These are phyloP conservation scores for Fragilariopsis cylindrus DNA, from an alignment of 108 stramenopile genomes.

Conservation along the genomic window DNA sequence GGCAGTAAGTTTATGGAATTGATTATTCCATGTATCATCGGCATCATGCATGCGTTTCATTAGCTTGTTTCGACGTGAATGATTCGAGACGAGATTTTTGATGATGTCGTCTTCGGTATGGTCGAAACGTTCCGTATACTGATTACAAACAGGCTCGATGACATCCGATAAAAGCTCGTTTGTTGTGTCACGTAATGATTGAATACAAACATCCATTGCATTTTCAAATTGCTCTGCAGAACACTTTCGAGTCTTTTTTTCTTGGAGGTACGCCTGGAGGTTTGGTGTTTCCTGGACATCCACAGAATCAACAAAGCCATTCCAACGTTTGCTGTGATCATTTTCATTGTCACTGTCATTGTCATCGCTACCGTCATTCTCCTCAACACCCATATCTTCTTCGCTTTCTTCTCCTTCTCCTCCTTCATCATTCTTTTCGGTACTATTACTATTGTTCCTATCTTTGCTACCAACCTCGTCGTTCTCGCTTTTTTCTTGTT, in stretches of 20 bases:
- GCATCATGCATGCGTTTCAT: background rate
- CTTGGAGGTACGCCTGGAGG: background rate
- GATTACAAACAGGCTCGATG: slow-evolving; percentile 3
- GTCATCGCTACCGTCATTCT: background rate
- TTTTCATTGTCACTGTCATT: background rate
- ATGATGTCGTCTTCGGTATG: slow-evolving; percentile 8
- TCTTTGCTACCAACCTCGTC: too few species aligned
- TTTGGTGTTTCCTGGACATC: background rate
- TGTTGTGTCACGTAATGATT: slow-evolving; percentile 1
- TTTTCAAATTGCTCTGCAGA: background rate
- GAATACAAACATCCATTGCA: slow-evolving; percentile 3
- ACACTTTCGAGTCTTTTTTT: background rate
- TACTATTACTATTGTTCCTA: too few species aligned
- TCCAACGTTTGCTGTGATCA: background rate
- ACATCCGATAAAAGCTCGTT: background rate
- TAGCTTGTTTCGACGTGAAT: background rate
- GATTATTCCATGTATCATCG: slow-evolving; percentile 1
- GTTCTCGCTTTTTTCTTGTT: too few species aligned
- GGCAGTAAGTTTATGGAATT: background rate
- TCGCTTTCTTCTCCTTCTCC: background rate
- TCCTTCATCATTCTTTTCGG: too few species aligned
- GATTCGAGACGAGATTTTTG: slow-evolving; percentile 7
- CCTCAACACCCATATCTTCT: background rate
- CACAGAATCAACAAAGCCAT: background rate
- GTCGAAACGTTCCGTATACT: background rate